Percentiles rank a stretch among this genome's conserved stretches.
These are phyloP conservation scores for Aureobasidium musti DNA, from an alignment of 2,329 filamentous ascomycete genomes.

Conservation along the genomic window DNA sequence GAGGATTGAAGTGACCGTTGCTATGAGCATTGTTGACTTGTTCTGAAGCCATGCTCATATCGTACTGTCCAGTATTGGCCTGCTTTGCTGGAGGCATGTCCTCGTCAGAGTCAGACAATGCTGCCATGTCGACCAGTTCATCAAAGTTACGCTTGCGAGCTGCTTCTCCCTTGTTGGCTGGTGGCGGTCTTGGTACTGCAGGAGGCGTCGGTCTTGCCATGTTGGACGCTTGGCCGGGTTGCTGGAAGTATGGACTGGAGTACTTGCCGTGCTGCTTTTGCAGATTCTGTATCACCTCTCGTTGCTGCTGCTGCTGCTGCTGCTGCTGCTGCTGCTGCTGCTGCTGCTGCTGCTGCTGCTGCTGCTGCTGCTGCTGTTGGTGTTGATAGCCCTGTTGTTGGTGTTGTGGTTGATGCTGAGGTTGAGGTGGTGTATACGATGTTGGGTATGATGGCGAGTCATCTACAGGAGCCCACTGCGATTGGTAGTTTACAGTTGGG, in stretches of 20 bases:
- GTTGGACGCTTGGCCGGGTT: constrained; percentile 12
- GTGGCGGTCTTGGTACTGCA: constrained; percentile 33
- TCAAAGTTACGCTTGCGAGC: constrained; percentile 58
- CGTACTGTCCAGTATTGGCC: constrained; percentile 31
- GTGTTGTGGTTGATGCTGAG: not conserved
- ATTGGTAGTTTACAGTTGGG: constrained; percentile 24
- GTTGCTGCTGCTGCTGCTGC: not conserved
- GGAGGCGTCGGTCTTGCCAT: constrained; percentile 29
- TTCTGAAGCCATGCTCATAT: not conserved
- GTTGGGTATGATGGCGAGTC: not conserved
- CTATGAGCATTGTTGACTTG: not conserved
- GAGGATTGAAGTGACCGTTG: not conserved
- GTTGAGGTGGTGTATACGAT: not conserved
- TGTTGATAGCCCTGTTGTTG: too few relatives aligned
- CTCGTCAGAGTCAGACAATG: constrained; percentile 49
- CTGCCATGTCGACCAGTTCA: constrained; percentile 57
- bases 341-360: not conserved
- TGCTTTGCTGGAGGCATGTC: constrained; percentile 46
- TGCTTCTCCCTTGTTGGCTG: constrained; percentile 55
- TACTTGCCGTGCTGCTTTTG: constrained; percentile 4
- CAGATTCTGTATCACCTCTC: not conserved
- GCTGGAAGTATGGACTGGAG: constrained; percentile 29
- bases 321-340: not conserved
- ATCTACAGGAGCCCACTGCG: constrained; percentile 15
- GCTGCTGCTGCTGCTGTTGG: not conserved